Evolutionary conservation across 495 filamentous ascomycete species (phyloP).

Genomic region (Elasticomyces elasticus): DNA sequence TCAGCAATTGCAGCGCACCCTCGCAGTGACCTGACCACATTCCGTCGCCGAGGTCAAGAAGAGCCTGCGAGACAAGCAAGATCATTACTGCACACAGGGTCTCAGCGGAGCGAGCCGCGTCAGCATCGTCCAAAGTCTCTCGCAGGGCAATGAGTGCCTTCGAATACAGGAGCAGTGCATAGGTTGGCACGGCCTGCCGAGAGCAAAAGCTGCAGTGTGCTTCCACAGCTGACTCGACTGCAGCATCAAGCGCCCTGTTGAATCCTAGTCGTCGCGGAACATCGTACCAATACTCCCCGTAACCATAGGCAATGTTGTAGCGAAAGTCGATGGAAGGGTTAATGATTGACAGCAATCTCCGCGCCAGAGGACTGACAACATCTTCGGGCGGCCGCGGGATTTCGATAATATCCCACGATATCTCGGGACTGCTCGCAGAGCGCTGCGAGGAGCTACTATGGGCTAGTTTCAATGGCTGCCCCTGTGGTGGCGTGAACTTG

Average conservation of each 20-base stretch:
- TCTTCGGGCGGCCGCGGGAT: neutral
- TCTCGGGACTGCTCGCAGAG: neutral
- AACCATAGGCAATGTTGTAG: conserved; percentile 4
- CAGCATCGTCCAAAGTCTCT: conserved; percentile 2
- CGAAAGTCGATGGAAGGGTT: neutral
- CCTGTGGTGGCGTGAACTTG: conserved; percentile 10
- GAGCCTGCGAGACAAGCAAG: neutral
- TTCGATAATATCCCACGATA: neutral
- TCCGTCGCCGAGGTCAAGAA: neutral
- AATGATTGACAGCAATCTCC: conserved; percentile 5
- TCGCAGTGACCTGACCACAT: conserved; percentile 4
- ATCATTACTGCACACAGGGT: conserved; percentile 17
- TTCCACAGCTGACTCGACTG: conserved; percentile 5
- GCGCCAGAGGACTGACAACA: neutral
- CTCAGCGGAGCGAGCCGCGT: conserved; percentile 1
- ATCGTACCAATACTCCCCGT: conserved; percentile 11
- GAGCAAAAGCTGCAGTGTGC: conserved; percentile 2
- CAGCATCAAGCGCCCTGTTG: conserved; percentile 18
- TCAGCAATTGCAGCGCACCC: neutral
- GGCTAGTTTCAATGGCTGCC: neutral
- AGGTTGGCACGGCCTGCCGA: neutral
- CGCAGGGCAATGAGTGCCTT: conserved; percentile 5
- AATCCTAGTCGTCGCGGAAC: conserved; percentile 8
- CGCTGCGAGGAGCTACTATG: neutral
- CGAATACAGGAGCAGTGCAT: neutral